phyloP scores from a whole-genome alignment of 2,329 filamentous ascomycete genomes.

The Phialemoniopsis sp. region DNA sequence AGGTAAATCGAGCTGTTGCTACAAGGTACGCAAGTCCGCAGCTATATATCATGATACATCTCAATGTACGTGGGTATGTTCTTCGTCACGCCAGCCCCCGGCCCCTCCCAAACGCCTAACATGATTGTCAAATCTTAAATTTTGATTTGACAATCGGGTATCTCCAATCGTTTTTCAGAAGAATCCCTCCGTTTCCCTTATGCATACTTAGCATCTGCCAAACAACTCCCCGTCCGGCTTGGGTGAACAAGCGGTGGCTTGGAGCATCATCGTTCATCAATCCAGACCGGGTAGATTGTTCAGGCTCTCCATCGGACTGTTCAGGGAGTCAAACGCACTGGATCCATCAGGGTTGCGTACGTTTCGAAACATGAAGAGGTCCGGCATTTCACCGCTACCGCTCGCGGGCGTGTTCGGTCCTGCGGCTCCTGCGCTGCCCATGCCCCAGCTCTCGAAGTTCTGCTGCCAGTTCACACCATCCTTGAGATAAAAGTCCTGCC shows the following conservation, averaged over 20 bases:
- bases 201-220: not conserved
- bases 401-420: not conserved
- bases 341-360: slow-evolving; percentile 11
- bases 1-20: no score
- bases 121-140: no score
- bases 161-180: no score
- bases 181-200: no score
- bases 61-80: no score
- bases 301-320: slow-evolving; percentile 15
- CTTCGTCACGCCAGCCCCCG: no score
- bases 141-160: no score
- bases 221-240: no score
- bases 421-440: slow-evolving; percentile 19
- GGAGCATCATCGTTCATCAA: slow-evolving; percentile 10
- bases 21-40: no score
- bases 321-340: slow-evolving; percentile 16
- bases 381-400: slow-evolving; percentile 9
- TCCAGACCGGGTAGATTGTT: slow-evolving; percentile 20
- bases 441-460: slow-evolving; percentile 50
- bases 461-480: slow-evolving; percentile 56
- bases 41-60: no score
- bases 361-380: slow-evolving; percentile 21
- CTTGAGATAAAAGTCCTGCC: slow-evolving; percentile 53
- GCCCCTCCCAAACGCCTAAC: no score
- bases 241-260: no score